Evolutionary conservation across 345 rosid genomes (phyloP).

Genomic region (Aethionema arabicum): DNA sequence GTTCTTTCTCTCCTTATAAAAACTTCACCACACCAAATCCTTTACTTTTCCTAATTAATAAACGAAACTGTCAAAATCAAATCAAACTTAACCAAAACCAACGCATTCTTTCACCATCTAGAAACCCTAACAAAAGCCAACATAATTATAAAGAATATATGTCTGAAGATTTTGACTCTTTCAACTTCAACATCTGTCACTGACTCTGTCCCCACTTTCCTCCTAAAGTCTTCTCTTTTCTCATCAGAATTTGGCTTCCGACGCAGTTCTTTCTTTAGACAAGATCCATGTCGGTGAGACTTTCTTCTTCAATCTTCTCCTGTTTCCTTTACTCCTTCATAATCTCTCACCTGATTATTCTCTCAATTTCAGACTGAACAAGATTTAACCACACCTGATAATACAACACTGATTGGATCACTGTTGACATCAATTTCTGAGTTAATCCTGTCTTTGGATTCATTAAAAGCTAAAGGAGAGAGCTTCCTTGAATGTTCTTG

Average conservation of each 20-base stretch:
- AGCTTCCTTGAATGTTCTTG: constrained; percentile 52
- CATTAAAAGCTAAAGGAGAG: constrained; percentile 44
- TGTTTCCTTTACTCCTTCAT: constrained; percentile 22
- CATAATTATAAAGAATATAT: constrained; percentile 1
- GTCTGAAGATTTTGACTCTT: constrained; percentile 17
- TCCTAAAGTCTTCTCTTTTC: constrained; percentile 32
- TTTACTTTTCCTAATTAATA: too few species aligned
- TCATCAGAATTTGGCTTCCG: neutral
- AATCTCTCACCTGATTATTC: neutral
- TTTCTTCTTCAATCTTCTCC: constrained; percentile 3
- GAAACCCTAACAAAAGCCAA: constrained; percentile 23
- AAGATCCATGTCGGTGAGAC: constrained; percentile 56
- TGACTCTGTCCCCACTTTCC: constrained; percentile 25
- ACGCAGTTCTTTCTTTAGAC: constrained; percentile 3
- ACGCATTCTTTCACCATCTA: neutral
- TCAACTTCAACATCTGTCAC: constrained; percentile 26
- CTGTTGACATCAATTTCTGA: constrained; percentile 56
- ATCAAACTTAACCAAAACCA: neutral
- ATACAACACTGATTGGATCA: constrained; percentile 34
- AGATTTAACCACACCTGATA: constrained; percentile 31
- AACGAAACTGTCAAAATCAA: neutral
- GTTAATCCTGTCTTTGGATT: constrained; percentile 43
- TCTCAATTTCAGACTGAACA: constrained; percentile 42
- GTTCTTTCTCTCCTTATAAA: constrained; percentile 15
- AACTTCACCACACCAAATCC: neutral